Conservation (phyloP, 352 stramenopile species). For the Globisporangium irregulare region DNA sequence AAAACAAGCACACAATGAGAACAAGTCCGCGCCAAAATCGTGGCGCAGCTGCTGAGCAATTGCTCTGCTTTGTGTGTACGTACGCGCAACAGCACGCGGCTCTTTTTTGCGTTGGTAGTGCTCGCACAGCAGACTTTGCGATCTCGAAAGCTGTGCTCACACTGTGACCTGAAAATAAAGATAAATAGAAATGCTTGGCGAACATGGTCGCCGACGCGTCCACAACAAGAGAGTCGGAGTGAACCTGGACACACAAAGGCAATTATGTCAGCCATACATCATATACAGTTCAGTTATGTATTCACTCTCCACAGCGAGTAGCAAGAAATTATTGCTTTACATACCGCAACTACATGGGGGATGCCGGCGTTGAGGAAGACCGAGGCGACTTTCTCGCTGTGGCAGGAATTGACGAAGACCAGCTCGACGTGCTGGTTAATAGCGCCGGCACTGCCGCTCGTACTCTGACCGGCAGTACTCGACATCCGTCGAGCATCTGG, state of each 20-base stretch:
- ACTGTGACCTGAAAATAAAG: constrained; percentile 69
- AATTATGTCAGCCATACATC: neutral
- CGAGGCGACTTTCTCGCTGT: constrained; percentile 83
- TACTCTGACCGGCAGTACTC: constrained; percentile 14
- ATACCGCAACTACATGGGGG: constrained; percentile 87
- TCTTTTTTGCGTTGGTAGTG: constrained; percentile 55
- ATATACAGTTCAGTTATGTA: neutral
- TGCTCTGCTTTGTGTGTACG: constrained; percentile 15
- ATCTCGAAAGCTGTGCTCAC: constrained; percentile 73
- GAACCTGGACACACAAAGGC: constrained; percentile 29
- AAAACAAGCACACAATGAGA: neutral
- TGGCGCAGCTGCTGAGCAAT: too few relatives aligned
- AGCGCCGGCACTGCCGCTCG: constrained; percentile 9
- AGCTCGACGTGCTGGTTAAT: constrained; percentile 43
- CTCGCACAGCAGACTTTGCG: constrained; percentile 61
- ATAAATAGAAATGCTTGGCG: constrained; percentile 84
- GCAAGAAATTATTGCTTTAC: neutral
- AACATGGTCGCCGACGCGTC: constrained; percentile 78
- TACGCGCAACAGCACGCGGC: constrained; percentile 81
- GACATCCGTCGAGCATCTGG: constrained; percentile 2
- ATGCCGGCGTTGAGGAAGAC: constrained; percentile 89
- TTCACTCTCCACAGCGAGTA: neutral
- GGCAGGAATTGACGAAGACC: constrained; percentile 84
- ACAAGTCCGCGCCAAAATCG: neutral
- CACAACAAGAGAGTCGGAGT: constrained; percentile 75